phyloP scores from a whole-genome alignment of 2,329 filamentous ascomycete species.

The Arachnopeziza araneosa region DNA sequence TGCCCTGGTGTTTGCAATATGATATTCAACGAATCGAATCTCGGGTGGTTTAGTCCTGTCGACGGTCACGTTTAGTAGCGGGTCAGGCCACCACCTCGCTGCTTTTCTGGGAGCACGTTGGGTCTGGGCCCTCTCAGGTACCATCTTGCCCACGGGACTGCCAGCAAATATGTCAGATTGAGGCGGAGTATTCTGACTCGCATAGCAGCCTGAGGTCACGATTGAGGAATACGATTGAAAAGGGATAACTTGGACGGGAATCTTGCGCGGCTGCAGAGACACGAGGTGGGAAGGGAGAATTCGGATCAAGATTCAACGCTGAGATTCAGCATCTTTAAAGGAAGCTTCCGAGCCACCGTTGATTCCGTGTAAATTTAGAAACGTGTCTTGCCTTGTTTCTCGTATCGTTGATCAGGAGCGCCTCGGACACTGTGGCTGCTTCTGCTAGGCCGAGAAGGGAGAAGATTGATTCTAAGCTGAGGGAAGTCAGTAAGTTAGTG shows the following conservation, averaged over 20 bases:
- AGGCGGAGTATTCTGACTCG: not conserved
- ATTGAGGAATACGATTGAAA: not conserved
- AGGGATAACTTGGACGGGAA: not conserved
- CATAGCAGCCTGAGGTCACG: not conserved
- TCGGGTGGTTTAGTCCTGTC: not conserved
- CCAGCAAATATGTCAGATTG: not conserved
- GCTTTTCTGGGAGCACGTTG: not conserved
- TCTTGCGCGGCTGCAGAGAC: not conserved
- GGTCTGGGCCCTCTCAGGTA: not conserved
- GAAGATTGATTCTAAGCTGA: not conserved
- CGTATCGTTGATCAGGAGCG: not conserved
- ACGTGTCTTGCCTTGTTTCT: not conserved
- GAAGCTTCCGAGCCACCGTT: not conserved
- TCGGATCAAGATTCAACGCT: not conserved
- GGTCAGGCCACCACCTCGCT: too few relatives aligned
- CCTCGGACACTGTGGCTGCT: not conserved
- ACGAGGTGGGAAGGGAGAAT: not conserved
- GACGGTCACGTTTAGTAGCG: not conserved
- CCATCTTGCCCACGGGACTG: not conserved
- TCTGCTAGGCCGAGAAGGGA: not conserved
- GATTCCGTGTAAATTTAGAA: not conserved
- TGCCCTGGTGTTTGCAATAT: too few relatives aligned
- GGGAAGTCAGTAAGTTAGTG: too few relatives aligned
- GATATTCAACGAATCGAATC: too few relatives aligned
- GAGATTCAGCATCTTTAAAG: not conserved